Evolutionary conservation across 2,329 filamentous ascomycete species (phyloP).

Genomic region (Coniella lustricola): DNA sequence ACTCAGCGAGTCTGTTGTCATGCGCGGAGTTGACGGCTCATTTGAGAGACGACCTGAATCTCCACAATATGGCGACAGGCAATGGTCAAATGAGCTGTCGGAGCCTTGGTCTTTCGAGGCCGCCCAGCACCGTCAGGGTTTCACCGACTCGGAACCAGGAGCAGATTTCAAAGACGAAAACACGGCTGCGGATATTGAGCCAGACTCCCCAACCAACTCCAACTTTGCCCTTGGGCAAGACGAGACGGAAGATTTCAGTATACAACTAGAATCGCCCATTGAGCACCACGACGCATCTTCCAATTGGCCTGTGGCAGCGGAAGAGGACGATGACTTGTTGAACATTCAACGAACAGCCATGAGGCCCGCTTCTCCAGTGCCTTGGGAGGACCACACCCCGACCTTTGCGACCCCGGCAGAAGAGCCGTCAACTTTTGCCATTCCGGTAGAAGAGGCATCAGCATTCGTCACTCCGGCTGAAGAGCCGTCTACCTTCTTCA

Average conservation of each 20-base stretch:
- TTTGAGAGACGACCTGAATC: too few species aligned
- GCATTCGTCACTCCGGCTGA: too few species aligned
- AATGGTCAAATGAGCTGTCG: background rate
- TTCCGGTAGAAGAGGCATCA: too few species aligned
- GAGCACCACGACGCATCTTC: background rate
- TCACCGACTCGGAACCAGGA: constrained; percentile 1
- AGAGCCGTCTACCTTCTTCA: too few species aligned
- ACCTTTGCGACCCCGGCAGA: constrained; percentile 9
- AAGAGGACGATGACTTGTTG: background rate
- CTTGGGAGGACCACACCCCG: background rate
- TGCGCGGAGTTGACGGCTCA: too few species aligned
- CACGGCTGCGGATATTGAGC: background rate
- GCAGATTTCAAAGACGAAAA: constrained; percentile 1
- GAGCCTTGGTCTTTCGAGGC: constrained; percentile 4
- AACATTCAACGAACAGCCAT: background rate
- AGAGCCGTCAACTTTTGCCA: background rate
- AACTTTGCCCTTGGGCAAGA: background rate
- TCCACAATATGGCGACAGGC: background rate
- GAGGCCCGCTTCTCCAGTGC: background rate
- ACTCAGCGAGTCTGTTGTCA: too few species aligned
- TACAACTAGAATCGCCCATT: background rate
- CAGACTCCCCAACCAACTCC: background rate
- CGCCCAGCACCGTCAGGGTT: background rate
- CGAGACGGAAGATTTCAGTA: background rate
- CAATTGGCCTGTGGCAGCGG: background rate